phyloP scores from a whole-genome alignment of 2,329 filamentous ascomycete species.

The Xenoacremonium recifei region DNA sequence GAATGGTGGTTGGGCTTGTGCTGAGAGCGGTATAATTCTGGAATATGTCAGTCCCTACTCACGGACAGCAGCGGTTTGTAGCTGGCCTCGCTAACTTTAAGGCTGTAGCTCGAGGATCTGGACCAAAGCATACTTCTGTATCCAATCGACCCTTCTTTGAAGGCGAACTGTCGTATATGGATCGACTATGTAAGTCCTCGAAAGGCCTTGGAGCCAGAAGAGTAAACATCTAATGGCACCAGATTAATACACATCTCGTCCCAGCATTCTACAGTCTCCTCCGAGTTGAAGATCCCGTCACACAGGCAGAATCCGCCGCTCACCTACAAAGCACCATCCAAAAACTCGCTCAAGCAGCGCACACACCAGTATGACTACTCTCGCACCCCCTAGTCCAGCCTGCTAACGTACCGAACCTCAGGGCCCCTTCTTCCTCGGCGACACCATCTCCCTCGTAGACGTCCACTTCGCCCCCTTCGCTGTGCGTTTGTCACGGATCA shows the following conservation, averaged over 20 bases:
- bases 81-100: conserved; percentile 1
- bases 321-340: conserved; percentile 66
- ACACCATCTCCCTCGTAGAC: conserved; percentile 62
- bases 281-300: conserved; percentile 58
- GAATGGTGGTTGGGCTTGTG: conserved; percentile 78
- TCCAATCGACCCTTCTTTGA: conserved; percentile 62
- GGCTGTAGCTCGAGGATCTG: conserved; percentile 67
- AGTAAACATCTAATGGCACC: not conserved
- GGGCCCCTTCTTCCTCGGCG: conserved; percentile 67
- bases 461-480: conserved; percentile 76
- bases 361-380: conserved; percentile 35
- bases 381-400: not conserved
- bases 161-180: conserved; percentile 78
- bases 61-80: not conserved
- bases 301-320: conserved; percentile 57
- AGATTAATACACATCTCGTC: conserved; percentile 76
- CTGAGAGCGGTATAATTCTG: conserved; percentile 78
- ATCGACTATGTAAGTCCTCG: conserved; percentile 64
- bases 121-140: conserved; percentile 59
- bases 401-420: conserved; percentile 14
- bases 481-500: conserved; percentile 63
- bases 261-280: conserved; percentile 74
- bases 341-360: conserved; percentile 45
- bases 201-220: not conserved
- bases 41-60: conserved; percentile 69